Evolutionary conservation across 164 flowering plant species (phyloP).

Genomic region (Umbellularia californica): DNA sequence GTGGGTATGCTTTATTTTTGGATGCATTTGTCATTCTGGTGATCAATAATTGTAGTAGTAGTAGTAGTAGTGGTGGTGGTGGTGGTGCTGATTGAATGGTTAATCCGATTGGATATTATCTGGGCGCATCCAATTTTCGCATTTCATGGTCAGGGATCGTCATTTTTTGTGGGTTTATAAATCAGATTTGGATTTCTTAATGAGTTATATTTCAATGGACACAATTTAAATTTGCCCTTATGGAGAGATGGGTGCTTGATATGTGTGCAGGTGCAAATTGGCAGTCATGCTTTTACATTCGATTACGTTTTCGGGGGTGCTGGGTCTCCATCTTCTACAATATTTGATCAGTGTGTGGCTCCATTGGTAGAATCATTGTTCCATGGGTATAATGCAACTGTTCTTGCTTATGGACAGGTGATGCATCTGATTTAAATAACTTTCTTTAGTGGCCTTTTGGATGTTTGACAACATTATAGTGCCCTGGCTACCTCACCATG

Average conservation of each 20-base stretch:
- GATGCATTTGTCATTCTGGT: no score
- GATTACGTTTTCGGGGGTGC: conserved; percentile 70
- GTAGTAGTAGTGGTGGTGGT: no score
- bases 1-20: no score
- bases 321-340: conserved; percentile 33
- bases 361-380: conserved; percentile 84
- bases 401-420: conserved; percentile 98
- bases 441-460: neutral
- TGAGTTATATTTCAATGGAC: neutral
- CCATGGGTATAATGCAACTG: conserved; percentile 91
- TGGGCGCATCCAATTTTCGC: neutral
- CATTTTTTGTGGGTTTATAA: neutral
- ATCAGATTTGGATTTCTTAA: neutral
- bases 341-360: conserved; percentile 70
- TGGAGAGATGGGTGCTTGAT: neutral
- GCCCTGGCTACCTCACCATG: neutral
- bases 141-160: neutral
- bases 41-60: no score
- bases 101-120: neutral
- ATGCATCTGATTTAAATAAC: neutral
- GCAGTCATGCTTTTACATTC: conserved; percentile 81
- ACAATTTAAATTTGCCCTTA: neutral
- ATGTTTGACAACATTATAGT: neutral
- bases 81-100: neutral
- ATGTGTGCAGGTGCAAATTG: conserved; percentile 72